Conservation (phyloP, 2,329 filamentous ascomycete species). For the Beauveria sp. region DNA sequence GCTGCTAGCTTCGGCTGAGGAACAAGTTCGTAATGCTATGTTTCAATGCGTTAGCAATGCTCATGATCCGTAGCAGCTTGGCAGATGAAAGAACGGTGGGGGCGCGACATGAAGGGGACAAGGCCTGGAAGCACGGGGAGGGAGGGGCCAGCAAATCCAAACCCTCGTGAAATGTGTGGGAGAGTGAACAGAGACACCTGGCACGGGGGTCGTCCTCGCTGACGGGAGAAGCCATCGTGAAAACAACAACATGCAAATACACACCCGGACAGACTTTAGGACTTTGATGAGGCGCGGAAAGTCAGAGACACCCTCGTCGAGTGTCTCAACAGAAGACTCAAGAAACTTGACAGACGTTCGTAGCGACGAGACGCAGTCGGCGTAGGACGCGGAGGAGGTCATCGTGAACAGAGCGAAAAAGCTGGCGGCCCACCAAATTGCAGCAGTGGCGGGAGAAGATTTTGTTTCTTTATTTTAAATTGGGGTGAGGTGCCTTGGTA, state of each 20-base stretch:
- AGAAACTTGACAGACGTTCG: conserved; percentile 54
- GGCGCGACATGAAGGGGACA: neutral
- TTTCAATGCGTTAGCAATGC: neutral
- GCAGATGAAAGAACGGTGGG: neutral
- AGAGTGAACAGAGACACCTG: neutral
- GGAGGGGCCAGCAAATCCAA: neutral
- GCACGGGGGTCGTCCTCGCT: neutral
- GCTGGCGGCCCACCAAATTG: conserved; percentile 4
- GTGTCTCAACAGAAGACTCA: conserved; percentile 50
- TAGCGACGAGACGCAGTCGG: conserved; percentile 52
- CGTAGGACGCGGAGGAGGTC: conserved; percentile 33
- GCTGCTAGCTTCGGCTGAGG: conserved; percentile 74
- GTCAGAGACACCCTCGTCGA: conserved; percentile 49
- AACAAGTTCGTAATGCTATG: conserved; percentile 84
- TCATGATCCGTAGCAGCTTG: neutral
- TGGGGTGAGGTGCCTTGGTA: neutral
- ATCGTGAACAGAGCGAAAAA: conserved; percentile 13
- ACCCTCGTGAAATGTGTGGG: neutral
- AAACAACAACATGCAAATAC: conserved; percentile 16
- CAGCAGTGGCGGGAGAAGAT: conserved; percentile 8
- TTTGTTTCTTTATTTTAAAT: neutral
- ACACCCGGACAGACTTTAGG: conserved; percentile 50
- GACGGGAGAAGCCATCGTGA: conserved; percentile 5
- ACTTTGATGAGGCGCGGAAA: conserved; percentile 48
- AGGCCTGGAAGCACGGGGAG: neutral